These are phyloP conservation scores for Pogostemon cablin DNA, from an alignment of 257 asterid species.

Conservation along the genomic window DNA sequence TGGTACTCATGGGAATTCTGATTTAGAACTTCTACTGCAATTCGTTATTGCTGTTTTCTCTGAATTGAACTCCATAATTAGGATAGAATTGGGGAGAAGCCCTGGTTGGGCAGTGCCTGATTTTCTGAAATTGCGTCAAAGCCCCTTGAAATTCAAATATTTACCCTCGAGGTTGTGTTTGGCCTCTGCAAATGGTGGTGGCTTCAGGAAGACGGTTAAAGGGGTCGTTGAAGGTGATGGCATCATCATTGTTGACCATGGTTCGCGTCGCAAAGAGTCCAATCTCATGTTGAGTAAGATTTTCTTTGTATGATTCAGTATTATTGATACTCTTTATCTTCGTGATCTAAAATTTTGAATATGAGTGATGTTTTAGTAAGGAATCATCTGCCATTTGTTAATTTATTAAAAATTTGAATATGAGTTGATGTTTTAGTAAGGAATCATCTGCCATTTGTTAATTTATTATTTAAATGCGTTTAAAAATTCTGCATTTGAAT, in stretches of 20 bases:
- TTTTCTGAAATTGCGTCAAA: conserved; percentile 49
- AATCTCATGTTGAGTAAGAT: conserved; percentile 88
- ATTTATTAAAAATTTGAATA: not conserved
- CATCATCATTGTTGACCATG: conserved; percentile 91
- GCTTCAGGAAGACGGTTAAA: conserved; percentile 45
- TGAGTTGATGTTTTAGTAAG: conserved; percentile 15
- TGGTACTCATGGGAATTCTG: not conserved
- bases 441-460: not conserved
- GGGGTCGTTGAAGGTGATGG: conserved; percentile 72
- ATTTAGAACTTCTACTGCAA: not conserved
- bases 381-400: conserved; percentile 6
- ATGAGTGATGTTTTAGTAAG: conserved; percentile 12
- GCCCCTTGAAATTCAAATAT: conserved; percentile 44
- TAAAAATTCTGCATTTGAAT: not conserved
- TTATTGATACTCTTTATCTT: not conserved
- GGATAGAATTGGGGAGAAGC: conserved; percentile 46
- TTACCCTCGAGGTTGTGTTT: conserved; percentile 54
- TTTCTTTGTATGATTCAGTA: not conserved
- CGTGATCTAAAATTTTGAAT: not conserved
- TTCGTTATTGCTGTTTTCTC: conserved; percentile 3
- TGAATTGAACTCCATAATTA: conserved; percentile 39
- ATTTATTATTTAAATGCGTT: not conserved
- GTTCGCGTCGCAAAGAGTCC: conserved; percentile 89
- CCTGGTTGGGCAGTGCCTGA: conserved; percentile 40
- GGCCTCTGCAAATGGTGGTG: conserved; percentile 71